These are phyloP conservation scores for Acacia pycnantha DNA, from an alignment of 331 rosid genomes.

Conservation along the genomic window DNA sequence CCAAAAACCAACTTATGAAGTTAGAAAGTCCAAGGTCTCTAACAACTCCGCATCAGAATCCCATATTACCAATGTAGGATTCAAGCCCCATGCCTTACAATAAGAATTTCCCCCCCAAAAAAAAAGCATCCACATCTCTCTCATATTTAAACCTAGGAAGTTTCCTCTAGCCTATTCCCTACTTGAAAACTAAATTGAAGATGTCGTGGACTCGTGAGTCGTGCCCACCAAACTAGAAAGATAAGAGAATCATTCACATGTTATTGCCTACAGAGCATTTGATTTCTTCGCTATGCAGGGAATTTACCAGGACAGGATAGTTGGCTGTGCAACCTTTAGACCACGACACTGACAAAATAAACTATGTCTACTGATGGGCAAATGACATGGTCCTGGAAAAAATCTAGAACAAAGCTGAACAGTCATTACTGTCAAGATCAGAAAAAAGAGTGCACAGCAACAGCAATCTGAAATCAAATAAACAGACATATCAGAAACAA, in stretches of 20 bases:
- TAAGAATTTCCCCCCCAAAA: neutral
- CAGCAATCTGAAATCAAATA: conserved; percentile 20
- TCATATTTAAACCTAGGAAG: conserved; percentile 1
- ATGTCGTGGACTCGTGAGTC: neutral
- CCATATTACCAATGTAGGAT: neutral
- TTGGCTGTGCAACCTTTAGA: neutral
- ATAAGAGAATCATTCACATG: neutral
- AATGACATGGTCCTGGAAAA: neutral
- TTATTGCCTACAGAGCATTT: neutral
- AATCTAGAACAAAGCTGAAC: neutral
- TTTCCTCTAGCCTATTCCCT: conserved; percentile 11
- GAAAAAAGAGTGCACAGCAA: neutral
- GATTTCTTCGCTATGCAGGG: neutral
- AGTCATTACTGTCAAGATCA: conserved; percentile 13
- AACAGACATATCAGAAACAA: neutral
- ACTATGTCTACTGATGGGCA: neutral
- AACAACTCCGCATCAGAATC: neutral
- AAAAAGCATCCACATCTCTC: neutral
- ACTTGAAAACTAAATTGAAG: neutral
- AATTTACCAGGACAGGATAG: neutral
- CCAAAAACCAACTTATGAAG: neutral
- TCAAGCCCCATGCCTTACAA: neutral
- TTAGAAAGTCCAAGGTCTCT: neutral
- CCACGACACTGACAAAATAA: neutral
- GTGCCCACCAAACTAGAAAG: neutral